Percentiles rank a stretch among this genome's conserved stretches.
These are phyloP conservation scores for Colletotrichum siamense DNA, from an alignment of 2,329 filamentous ascomycete species.

Conservation along the genomic window DNA sequence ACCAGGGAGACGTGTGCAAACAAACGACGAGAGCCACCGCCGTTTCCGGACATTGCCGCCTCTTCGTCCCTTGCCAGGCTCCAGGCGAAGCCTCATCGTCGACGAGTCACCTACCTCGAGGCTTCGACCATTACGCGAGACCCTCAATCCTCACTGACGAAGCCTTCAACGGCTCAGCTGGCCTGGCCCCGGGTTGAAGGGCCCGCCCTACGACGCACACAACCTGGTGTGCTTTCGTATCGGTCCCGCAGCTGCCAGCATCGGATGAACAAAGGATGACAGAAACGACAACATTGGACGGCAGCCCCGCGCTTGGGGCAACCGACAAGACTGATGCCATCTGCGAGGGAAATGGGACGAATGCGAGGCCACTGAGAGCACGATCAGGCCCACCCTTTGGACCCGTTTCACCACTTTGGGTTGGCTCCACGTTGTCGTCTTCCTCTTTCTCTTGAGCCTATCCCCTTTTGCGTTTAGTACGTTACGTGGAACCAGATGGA, in stretches of 20 bases:
- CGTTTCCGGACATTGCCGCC: not conserved
- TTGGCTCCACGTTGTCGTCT: slow-evolving; percentile 3
- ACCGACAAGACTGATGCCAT: slow-evolving; percentile 1
- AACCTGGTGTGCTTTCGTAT: not conserved
- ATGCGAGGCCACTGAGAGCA: not conserved
- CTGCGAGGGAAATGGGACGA: not conserved
- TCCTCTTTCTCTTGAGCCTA: not conserved
- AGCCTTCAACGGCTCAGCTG: slow-evolving; percentile 5
- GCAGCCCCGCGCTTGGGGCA: slow-evolving; percentile 9
- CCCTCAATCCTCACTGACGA: not conserved
- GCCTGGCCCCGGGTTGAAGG: not conserved
- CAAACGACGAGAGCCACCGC: not conserved
- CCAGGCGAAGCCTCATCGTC: not conserved
- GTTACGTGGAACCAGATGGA: slow-evolving; percentile 19
- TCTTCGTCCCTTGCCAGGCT: not conserved
- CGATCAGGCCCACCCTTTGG: not conserved
- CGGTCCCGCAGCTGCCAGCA: not conserved
- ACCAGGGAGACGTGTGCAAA: not conserved
- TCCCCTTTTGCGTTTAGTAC: slow-evolving; percentile 11
- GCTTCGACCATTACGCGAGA: not conserved
- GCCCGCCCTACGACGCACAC: not conserved
- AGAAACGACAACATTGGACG: slow-evolving; percentile 1
- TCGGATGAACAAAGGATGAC: slow-evolving; percentile 15
- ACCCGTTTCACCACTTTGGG: slow-evolving; percentile 16
- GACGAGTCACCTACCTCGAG: slow-evolving; percentile 11